These are phyloP conservation scores for Globisporangium acanthophoron DNA, from an alignment of 352 stramenopile species.

Conservation along the genomic window DNA sequence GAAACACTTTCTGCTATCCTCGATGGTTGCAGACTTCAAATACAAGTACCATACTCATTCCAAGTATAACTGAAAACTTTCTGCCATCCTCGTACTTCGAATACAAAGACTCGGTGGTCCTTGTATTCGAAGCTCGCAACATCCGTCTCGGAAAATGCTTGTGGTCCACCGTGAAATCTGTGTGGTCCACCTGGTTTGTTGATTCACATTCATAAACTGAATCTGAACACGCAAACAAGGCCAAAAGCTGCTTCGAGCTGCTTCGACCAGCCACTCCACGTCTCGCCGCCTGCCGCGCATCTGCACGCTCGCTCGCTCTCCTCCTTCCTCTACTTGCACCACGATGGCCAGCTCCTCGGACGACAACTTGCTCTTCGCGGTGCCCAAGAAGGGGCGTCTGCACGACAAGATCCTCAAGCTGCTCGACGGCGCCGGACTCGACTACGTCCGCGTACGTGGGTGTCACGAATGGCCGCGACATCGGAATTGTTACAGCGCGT, in stretches of 20 bases:
- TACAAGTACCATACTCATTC: no score
- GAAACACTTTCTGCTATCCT: no score
- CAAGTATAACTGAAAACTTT: no score
- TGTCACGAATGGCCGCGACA: no score
- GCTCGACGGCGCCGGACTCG: slow-evolving; percentile 93
- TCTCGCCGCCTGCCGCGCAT: slow-evolving; percentile 2
- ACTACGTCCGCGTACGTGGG: slow-evolving; percentile 88
- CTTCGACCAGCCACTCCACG: slow-evolving; percentile 1
- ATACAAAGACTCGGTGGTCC: no score
- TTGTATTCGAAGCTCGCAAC: no score
- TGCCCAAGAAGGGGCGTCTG: slow-evolving; percentile 98
- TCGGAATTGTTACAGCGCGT: no score
- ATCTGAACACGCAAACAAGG: background rate
- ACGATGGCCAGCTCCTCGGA: slow-evolving; percentile 22
- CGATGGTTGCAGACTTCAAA: no score
- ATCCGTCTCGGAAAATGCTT: no score
- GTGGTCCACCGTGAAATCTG: no score
- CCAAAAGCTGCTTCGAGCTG: background rate
- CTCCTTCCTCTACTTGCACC: background rate
- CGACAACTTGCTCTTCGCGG: slow-evolving; percentile 87
- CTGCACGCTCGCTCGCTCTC: background rate
- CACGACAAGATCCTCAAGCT: slow-evolving; percentile 96
- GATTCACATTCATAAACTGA: no score
- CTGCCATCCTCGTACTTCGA: no score
- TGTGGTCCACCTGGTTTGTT: background rate